Evolutionary conservation across 768 basidiomycete genomes (phyloP).

Genomic region (Hortiboletus campestris): DNA sequence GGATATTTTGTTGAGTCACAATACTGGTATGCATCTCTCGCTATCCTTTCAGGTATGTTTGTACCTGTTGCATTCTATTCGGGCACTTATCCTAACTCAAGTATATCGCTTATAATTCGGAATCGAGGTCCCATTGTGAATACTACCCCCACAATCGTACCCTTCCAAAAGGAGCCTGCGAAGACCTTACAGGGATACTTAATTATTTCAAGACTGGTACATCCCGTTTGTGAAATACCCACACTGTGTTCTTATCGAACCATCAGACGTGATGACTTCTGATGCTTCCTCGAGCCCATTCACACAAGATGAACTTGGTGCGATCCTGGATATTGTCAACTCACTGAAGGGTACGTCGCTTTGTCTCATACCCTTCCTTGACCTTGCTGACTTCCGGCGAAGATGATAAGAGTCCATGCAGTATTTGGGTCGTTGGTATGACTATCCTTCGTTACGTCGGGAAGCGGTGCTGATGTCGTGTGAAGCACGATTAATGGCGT

Average conservation of each 20-base stretch:
- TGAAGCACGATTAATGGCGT: constrained; percentile 11
- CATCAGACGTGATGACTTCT: constrained; percentile 14
- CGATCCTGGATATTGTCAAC: constrained; percentile 15
- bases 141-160: constrained; percentile 10
- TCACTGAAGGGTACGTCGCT: constrained; percentile 9
- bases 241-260: neutral
- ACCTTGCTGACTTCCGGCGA: neutral
- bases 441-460: neutral
- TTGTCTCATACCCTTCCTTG: no score
- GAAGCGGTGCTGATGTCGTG: neutral
- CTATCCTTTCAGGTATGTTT: neutral
- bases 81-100: neutral
- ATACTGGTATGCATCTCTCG: constrained; percentile 12
- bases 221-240: no score
- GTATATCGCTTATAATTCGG: neutral
- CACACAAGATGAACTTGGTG: constrained; percentile 7
- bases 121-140: constrained; percentile 16
- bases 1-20: constrained; percentile 11
- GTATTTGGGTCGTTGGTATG: constrained; percentile 16
- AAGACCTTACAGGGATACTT: constrained; percentile 15
- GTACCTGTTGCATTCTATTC: neutral
- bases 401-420: constrained; percentile 2
- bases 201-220: constrained; percentile 13
- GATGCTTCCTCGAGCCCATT: constrained; percentile 18
- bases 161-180: constrained; percentile 6